These are phyloP conservation scores for Salix suchowensis DNA, from an alignment of 345 rosid species.

Conservation along the genomic window DNA sequence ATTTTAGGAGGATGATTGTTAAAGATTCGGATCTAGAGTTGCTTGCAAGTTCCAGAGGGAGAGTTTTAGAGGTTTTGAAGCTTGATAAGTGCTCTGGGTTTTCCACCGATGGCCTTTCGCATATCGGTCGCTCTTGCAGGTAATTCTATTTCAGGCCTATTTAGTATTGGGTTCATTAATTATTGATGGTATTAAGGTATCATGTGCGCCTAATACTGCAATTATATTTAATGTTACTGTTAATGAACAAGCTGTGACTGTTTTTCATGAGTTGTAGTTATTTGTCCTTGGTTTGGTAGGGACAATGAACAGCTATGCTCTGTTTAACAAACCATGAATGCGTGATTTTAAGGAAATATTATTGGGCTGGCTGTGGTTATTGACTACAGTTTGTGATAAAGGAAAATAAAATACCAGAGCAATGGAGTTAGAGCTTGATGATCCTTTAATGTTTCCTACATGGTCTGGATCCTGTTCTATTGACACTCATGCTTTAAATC, in stretches of 20 bases:
- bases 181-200: not conserved
- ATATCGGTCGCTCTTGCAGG: conserved; percentile 71
- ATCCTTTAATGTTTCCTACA: not conserved
- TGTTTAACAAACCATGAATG: not conserved
- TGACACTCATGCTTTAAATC: not conserved
- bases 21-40: conserved; percentile 68
- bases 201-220: not conserved
- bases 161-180: not conserved
- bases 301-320: not conserved
- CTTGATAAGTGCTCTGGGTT: conserved; percentile 91
- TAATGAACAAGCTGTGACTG: not conserved
- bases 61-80: conserved; percentile 49
- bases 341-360: not conserved
- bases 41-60: conserved; percentile 45
- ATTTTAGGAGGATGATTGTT: conserved; percentile 82
- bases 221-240: not conserved
- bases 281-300: not conserved
- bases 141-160: conserved; percentile 9
- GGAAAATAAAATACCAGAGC: not conserved
- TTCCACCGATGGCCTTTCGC: conserved; percentile 75
- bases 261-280: not conserved
- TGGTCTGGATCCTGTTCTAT: not conserved
- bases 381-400: not conserved
- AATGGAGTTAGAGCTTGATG: not conserved
- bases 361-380: not conserved